Evolutionary conservation across 2,329 filamentous ascomycete species (phyloP).

Genomic region (Fusarium graminum): DNA sequence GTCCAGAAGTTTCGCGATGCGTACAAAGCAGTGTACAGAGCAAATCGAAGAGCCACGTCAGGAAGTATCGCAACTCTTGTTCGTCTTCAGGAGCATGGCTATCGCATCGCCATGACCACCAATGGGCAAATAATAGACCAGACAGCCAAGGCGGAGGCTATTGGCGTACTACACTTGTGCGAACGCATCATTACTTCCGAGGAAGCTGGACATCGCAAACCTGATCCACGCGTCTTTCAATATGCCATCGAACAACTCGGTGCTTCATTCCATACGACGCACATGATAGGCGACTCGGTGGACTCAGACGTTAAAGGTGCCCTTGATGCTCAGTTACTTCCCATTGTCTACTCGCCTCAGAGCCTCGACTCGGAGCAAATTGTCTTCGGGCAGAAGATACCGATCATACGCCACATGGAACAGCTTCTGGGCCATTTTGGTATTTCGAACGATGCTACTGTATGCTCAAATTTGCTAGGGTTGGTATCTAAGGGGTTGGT

Average conservation of each 20-base stretch:
- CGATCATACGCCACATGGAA: neutral
- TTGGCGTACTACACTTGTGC: conserved; percentile 7
- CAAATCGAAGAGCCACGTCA: conserved; percentile 14
- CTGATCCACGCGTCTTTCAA: conserved; percentile 8
- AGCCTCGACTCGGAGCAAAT: too few species aligned
- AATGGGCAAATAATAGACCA: conserved; percentile 13
- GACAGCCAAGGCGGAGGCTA: conserved; percentile 8
- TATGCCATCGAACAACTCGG: conserved; percentile 2
- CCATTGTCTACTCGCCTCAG: neutral
- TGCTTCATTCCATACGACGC: neutral
- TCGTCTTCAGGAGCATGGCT: conserved; percentile 15
- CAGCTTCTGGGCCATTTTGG: neutral
- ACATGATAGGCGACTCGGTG: conserved; percentile 22
- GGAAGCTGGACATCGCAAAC: conserved; percentile 20
- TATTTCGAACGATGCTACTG: neutral
- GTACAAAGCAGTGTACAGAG: conserved; percentile 21
- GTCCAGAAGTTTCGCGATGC: conserved; percentile 7
- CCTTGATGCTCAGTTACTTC: neutral
- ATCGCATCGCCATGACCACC: conserved; percentile 16
- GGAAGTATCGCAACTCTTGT: conserved; percentile 16
- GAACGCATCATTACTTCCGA: conserved; percentile 24
- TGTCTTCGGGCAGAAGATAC: neutral
- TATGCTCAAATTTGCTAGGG: too few species aligned
- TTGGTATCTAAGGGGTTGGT: too few species aligned
- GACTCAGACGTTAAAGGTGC: neutral